These are phyloP conservation scores for Colletotrichum abscissum DNA, from an alignment of 2,329 filamentous ascomycete species.

Conservation along the genomic window DNA sequence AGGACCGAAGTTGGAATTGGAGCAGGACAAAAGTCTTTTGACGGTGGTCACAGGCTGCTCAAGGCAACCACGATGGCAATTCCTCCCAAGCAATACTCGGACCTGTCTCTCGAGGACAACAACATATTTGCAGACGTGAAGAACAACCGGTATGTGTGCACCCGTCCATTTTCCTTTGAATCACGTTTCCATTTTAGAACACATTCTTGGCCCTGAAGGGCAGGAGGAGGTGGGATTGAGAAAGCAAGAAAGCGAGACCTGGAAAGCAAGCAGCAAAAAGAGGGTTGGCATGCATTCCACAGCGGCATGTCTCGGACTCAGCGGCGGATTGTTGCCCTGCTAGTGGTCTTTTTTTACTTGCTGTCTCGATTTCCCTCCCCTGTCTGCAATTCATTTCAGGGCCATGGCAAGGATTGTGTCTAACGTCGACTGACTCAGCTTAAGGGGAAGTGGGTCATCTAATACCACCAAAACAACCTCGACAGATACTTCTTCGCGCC, in stretches of 20 bases:
- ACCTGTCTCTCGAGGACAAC: slow-evolving; percentile 60
- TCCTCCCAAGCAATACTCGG: slow-evolving; percentile 48
- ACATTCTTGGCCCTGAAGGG: slow-evolving; percentile 27
- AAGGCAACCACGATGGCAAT: slow-evolving; percentile 48
- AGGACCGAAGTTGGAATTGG: slow-evolving; percentile 54
- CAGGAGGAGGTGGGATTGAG: not conserved
- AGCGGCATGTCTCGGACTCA: slow-evolving; percentile 35
- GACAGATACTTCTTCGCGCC: slow-evolving; percentile 70
- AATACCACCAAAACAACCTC: slow-evolving; percentile 71
- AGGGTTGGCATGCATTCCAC: slow-evolving; percentile 31
- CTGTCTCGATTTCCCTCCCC: slow-evolving; percentile 23
- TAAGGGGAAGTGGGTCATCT: slow-evolving; percentile 69
- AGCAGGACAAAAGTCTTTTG: slow-evolving; percentile 58
- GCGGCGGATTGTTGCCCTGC: slow-evolving; percentile 24
- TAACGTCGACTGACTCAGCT: slow-evolving; percentile 50
- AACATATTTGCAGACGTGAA: slow-evolving; percentile 70
- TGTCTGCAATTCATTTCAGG: slow-evolving; percentile 38
- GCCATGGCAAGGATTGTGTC: slow-evolving; percentile 38
- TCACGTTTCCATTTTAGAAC: slow-evolving; percentile 24
- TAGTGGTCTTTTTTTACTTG: slow-evolving; percentile 25
- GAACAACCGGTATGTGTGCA: slow-evolving; percentile 65
- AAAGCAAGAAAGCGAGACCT: not conserved
- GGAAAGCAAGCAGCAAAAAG: not conserved
- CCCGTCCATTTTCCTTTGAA: slow-evolving; percentile 23
- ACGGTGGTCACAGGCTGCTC: slow-evolving; percentile 58